Conservation (phyloP, 495 filamentous ascomycete species). For the Penicillium bialowiezense region DNA sequence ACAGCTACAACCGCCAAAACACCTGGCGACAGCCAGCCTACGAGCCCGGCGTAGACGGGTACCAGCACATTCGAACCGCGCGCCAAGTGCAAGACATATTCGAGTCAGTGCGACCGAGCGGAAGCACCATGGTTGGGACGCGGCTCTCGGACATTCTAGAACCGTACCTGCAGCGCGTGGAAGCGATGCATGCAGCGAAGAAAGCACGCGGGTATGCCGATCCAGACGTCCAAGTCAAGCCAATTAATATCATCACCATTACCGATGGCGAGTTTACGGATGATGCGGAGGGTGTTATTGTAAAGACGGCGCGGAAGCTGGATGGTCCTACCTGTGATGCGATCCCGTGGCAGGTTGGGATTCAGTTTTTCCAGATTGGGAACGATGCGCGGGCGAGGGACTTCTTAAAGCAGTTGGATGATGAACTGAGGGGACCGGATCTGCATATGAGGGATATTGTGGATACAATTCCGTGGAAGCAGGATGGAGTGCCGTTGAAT, state of each 20-base stretch:
- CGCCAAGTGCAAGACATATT: constrained; percentile 65
- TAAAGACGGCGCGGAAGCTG: constrained; percentile 63
- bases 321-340: constrained; percentile 61
- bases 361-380: constrained; percentile 98
- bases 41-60: constrained; percentile 29
- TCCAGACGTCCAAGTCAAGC: constrained; percentile 51
- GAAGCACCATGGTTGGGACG: constrained; percentile 72
- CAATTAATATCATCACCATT: constrained; percentile 89
- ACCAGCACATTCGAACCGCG: constrained; percentile 55
- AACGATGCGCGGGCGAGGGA: constrained; percentile 60
- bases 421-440: constrained; percentile 56
- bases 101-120: constrained; percentile 55
- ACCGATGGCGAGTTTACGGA: constrained; percentile 89
- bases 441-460: constrained; percentile 78
- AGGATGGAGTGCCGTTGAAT: constrained; percentile 41
- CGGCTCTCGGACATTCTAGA: constrained; percentile 70
- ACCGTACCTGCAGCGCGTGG: constrained; percentile 58
- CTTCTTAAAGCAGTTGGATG: constrained; percentile 74
- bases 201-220: constrained; percentile 25
- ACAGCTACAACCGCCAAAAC: not conserved
- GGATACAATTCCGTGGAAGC: constrained; percentile 80
- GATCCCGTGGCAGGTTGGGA: constrained; percentile 81
- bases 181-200: constrained; percentile 40
- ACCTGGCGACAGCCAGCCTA: not conserved
- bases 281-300: constrained; percentile 71